These are phyloP conservation scores for Eucalyptus paniculata DNA, from an alignment of 345 rosid genomes.

Conservation along the genomic window DNA sequence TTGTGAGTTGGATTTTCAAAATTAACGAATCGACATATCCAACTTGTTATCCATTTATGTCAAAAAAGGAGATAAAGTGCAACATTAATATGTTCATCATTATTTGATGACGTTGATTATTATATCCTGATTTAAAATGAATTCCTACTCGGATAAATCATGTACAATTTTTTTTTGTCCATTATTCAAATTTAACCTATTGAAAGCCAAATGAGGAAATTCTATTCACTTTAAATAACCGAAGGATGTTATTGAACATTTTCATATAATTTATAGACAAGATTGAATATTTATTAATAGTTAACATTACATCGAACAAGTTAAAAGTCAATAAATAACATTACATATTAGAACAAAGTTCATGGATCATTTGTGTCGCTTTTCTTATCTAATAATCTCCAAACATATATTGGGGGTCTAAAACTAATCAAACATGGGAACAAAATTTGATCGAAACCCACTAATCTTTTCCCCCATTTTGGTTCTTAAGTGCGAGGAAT, in stretches of 20 bases:
- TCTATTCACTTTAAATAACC: not conserved
- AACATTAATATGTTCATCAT: not conserved
- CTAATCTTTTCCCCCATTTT: not conserved
- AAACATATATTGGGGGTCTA: not conserved
- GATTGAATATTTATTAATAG: not conserved
- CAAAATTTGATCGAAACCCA: not conserved
- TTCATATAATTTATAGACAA: not conserved
- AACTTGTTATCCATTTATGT: not conserved
- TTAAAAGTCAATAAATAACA: not conserved
- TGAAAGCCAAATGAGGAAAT: not conserved
- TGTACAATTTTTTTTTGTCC: not conserved
- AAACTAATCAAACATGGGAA: not conserved
- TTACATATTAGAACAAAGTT: not conserved
- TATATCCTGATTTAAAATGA: not conserved
- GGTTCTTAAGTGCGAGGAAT: not conserved
- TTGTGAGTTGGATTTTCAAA: not conserved
- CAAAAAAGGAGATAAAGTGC: not conserved
- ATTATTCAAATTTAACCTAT: not conserved
- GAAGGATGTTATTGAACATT: not conserved
- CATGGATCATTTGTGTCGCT: rapidly evolving
- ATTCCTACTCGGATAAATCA: not conserved
- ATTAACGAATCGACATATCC: not conserved
- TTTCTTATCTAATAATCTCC: not conserved
- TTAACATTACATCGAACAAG: rapidly evolving
- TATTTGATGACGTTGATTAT: not conserved